Evolutionary conservation across 148 eudicot species (phyloP), one percentile per base, ranked within the genome.

Genomic region (Cornus controversa): DNA sequence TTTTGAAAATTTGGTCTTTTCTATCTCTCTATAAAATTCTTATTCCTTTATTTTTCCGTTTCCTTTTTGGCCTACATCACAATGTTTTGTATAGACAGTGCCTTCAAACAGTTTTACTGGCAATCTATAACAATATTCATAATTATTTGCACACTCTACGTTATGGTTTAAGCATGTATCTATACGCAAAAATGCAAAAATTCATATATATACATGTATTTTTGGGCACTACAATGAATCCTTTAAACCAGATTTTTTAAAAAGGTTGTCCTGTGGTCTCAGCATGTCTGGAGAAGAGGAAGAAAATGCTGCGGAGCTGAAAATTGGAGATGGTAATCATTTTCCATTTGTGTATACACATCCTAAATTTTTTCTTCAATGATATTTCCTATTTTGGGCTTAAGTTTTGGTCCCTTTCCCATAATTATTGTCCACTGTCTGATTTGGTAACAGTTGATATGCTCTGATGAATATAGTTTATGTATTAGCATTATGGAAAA

Each of bases 291-390:
- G 77, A 25, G 90, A 87, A 76, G 92, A 87, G 67, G 92, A 89
- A 76, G 92, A 89, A 66, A 87, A 89, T 81, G 92, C 92, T 3
- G 80, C 92, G 2, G 92, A 89, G 77, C 86, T 89, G 0, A 85
- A 89, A 75, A 68, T 89, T 0, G 90, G 90, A 8, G 90, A 87
- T 66, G 85, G 85, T 82, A 82, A 31, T 67, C 16, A 16, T 23
- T 14, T 70, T 23, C 8, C 14, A 11, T 67, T 64, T 47, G 13
- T 47, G 53, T 47, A 47, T 47, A 47, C 53, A 47, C 7, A 11
- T 47, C 6, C 10, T 47, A 8, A 1, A 8, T n/a, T 47, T 47
- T 9, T 50, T 50, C 57, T 50, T 50, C 20, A 13, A 50, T 50
- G 57, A 50, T 50, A 2, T 50, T 50, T 50, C 57, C 20, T 11